Evolutionary conservation across 2,329 filamentous ascomycete species (phyloP).

Genomic region (Fonsecaea pugnacius): DNA sequence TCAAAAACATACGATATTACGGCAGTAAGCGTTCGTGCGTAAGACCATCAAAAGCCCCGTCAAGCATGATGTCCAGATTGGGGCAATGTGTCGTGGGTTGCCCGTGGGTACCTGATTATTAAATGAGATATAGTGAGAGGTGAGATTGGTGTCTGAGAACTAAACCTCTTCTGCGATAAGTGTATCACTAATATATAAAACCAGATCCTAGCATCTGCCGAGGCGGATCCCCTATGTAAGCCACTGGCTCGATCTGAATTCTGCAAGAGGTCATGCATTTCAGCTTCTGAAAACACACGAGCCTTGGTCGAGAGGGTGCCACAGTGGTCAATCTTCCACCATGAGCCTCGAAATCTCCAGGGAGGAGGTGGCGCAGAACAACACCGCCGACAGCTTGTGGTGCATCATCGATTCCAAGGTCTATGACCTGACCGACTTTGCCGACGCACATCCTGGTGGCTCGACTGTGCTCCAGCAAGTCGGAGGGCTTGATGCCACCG

Average conservation of each 20-base stretch:
- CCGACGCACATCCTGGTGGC: conserved; percentile 85
- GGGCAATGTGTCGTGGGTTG: background rate
- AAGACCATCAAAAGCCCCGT: background rate
- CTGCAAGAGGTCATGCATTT: background rate
- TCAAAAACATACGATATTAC: background rate
- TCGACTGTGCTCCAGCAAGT: conserved; percentile 87
- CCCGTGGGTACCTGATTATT: background rate
- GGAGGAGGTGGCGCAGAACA: conserved; percentile 79
- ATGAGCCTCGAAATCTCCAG: conserved; percentile 52
- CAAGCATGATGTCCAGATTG: background rate
- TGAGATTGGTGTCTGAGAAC: background rate
- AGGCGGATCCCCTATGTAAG: conserved; percentile 11
- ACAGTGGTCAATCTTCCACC: background rate
- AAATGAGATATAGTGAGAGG: background rate
- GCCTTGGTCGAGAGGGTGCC: conserved; percentile 2
- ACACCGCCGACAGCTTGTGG: conserved; percentile 73
- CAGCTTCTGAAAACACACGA: background rate
- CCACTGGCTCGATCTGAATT: background rate
- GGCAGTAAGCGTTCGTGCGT: background rate
- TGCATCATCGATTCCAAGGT: conserved; percentile 83
- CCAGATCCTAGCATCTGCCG: background rate
- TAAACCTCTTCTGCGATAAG: background rate
- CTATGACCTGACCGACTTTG: conserved; percentile 79
- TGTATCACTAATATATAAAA: conserved; percentile 20
- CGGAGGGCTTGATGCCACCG: conserved; percentile 78